phyloP scores from a whole-genome alignment of 495 filamentous ascomycete species.

The Tuber magnatum region DNA sequence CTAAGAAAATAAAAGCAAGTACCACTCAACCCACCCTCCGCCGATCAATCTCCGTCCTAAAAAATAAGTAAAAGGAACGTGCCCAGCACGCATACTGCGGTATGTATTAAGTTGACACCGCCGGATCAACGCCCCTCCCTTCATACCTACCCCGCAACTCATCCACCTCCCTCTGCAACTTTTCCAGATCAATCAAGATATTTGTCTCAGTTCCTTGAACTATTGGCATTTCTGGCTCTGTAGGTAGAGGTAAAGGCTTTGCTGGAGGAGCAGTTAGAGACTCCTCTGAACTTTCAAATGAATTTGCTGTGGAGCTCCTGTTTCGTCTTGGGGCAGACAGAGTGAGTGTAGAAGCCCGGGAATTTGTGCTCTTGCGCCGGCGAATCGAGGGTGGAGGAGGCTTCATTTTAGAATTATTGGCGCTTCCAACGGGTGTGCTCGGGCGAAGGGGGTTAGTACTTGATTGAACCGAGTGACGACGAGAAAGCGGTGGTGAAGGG shows the following conservation, averaged over 20 bases:
- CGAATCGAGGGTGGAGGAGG: constrained; percentile 35
- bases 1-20: not conserved
- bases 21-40: not conserved
- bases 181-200: constrained; percentile 38
- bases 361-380: constrained; percentile 27
- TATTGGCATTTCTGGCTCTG: constrained; percentile 4
- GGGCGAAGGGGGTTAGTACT: constrained; percentile 8
- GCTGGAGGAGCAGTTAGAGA: not conserved
- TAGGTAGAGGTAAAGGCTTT: not conserved
- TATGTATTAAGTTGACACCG: constrained; percentile 1
- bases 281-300: not conserved
- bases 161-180: constrained; percentile 36
- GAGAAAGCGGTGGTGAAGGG: constrained; percentile 25
- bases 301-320: constrained; percentile 14
- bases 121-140: constrained; percentile 5
- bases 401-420: constrained; percentile 10
- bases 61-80: constrained; percentile 1
- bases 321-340: constrained; percentile 10
- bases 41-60: not conserved
- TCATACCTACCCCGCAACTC: constrained; percentile 38
- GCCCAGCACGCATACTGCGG: not conserved
- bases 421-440: not conserved
- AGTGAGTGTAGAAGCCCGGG: constrained; percentile 1
- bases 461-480: constrained; percentile 18
- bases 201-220: constrained; percentile 23